These are phyloP conservation scores for Glycyrrhiza uralensis DNA, from an alignment of 306 rosid species.

Conservation along the genomic window DNA sequence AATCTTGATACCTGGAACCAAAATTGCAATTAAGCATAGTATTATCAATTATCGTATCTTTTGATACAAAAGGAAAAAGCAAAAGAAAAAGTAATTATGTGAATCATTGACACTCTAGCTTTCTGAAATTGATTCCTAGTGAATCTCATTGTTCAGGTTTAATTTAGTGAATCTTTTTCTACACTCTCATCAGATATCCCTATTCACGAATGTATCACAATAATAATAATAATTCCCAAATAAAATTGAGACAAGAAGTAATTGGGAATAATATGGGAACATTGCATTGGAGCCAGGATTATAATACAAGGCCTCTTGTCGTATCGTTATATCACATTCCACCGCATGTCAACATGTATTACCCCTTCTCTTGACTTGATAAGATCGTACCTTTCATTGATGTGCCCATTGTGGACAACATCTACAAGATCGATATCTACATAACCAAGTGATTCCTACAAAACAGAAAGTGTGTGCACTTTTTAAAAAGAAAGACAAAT, in stretches of 20 bases:
- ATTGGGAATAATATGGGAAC: background rate
- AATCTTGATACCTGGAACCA: no score
- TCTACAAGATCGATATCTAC: background rate
- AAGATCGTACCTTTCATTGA: slow-evolving; percentile 26
- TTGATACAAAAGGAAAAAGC: no score
- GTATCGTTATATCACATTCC: slow-evolving; percentile 7
- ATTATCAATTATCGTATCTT: no score
- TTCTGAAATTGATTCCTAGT: no score
- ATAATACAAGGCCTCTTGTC: background rate
- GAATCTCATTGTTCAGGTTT: no score
- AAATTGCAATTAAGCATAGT: no score
- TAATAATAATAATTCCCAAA: background rate
- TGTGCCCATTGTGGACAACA: slow-evolving; percentile 28
- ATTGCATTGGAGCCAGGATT: background rate
- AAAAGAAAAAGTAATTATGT: no score
- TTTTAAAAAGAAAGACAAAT: background rate
- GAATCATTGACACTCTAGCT: no score
- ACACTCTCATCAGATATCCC: background rate
- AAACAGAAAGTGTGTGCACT: background rate
- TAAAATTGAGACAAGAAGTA: background rate
- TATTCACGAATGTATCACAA: background rate
- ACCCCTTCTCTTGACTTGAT: slow-evolving; percentile 31
- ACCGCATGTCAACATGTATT: slow-evolving; percentile 25
- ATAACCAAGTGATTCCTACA: background rate
- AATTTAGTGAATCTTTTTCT: background rate